Conservation (phyloP, 2,329 filamentous ascomycete genomes). For the Alternaria gaisen region DNA sequence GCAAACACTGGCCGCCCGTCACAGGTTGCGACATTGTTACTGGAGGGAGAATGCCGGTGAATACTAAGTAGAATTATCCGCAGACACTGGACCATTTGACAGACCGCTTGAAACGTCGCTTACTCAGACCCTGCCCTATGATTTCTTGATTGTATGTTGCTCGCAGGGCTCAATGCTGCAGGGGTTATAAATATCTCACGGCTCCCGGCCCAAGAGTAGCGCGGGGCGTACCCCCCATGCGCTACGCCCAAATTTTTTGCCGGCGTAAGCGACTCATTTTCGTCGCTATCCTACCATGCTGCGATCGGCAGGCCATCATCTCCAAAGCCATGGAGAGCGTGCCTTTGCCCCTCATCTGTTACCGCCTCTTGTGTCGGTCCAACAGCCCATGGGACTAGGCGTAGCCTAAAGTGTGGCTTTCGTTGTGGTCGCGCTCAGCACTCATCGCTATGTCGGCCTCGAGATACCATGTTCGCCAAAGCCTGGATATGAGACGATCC, state of each 20-base stretch:
- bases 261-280: conserved; percentile 25
- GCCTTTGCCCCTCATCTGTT: conserved; percentile 31
- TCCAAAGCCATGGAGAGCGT: conserved; percentile 36
- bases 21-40: conserved; percentile 6
- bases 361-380: conserved; percentile 42
- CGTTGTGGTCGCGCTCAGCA: conserved; percentile 9
- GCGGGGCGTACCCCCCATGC: conserved; percentile 17
- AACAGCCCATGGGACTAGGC: conserved; percentile 24
- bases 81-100: conserved; percentile 3
- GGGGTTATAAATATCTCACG: conserved; percentile 15
- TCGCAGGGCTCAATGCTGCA: conserved; percentile 7
- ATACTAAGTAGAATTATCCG: conserved; percentile 3
- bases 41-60: conserved; percentile 1
- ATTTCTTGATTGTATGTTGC: conserved; percentile 7
- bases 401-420: conserved; percentile 16
- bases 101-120: conserved; percentile 15
- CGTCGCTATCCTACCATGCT: conserved; percentile 26
- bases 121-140: conserved; percentile 13
- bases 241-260: conserved; percentile 17
- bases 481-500: conserved; percentile 14
- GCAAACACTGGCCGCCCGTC: conserved; percentile 9
- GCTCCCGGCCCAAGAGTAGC: conserved; percentile 20
- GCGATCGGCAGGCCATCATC: conserved; percentile 38
- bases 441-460: neutral
- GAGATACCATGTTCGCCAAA: neutral